phyloP scores from a whole-genome alignment of 2,329 filamentous ascomycete species.

The Orbilia javanica region DNA sequence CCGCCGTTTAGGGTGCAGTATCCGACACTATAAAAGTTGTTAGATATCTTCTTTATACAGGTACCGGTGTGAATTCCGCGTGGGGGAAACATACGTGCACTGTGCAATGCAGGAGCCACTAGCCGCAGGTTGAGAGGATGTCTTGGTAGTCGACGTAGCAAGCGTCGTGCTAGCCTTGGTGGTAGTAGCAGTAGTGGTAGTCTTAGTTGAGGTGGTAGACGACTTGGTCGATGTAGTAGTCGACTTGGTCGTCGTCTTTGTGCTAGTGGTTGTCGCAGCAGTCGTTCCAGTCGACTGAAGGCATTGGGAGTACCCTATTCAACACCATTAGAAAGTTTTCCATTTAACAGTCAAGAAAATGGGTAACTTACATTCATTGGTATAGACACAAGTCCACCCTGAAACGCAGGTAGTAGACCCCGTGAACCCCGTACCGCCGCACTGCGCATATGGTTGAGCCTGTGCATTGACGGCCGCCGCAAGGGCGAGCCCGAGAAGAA shows the following conservation, averaged over 20 bases:
- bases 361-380: conserved; percentile 45
- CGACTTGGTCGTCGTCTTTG: conserved; percentile 38
- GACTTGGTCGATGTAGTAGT: conserved; percentile 37
- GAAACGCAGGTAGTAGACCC: conserved; percentile 43
- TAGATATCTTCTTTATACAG: not conserved
- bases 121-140: conserved; percentile 5
- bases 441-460: conserved; percentile 39
- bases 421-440: conserved; percentile 35
- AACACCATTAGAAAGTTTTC: not conserved
- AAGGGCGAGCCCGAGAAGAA: conserved; percentile 48
- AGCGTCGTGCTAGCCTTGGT: conserved; percentile 34
- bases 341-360: not conserved
- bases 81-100: conserved; percentile 6
- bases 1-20: conserved; percentile 59
- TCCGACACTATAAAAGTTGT: conserved; percentile 30
- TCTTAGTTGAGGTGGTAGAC: conserved; percentile 34
- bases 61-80: too few relatives aligned
- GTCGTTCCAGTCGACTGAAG: conserved; percentile 46
- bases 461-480: conserved; percentile 50
- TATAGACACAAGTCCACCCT: conserved; percentile 52
- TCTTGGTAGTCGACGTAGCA: conserved; percentile 40
- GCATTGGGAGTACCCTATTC: conserved; percentile 49
- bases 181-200: conserved; percentile 3
- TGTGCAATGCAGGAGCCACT: conserved; percentile 4
- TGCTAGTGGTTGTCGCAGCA: not conserved